Evolutionary conservation across 2,329 filamentous ascomycete genomes (phyloP), one percentile per base, ranked within the genome.

Genomic region (Dryadomyces quercus-mongolicae): DNA sequence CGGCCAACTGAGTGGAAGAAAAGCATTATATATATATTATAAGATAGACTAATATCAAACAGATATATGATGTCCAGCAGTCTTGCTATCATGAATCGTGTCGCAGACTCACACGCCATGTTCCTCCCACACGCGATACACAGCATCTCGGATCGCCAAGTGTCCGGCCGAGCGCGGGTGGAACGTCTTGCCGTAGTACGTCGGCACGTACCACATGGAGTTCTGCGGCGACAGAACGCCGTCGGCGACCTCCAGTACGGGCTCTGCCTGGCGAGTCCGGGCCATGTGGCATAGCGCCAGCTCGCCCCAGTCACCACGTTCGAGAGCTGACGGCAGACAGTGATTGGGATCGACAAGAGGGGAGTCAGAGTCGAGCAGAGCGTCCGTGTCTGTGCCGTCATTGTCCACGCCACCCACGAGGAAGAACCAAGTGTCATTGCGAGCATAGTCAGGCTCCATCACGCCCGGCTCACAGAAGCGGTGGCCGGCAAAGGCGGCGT

Each of bases 1-100:
- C 79, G 20, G 79, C 80, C 18, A 82, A 76, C 60, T 82, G 58
- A 67, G 36, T n/a, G n/a, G n/a, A n/a, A n/a, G n/a, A n/a, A n/a
- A n/a, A n/a, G n/a, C n/a, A n/a, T n/a, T n/a, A n/a, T n/a, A n/a
- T n/a, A n/a, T n/a, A n/a, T n/a, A n/a, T 31, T 31, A 8, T 31
- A 31, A 31, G 25, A 31, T 31, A 31, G 25, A 31, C 25, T 31
- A 31, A 31, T 31, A 4, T 31, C 4, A 8, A 31, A 4, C 25
- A 31, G 25, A 31, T 4, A 31, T 31, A 31, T 8, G 8, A 31
- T 31, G 25, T 31, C 4, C n/a, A n/a, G n/a, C n/a, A n/a, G n/a
- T n/a, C n/a, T n/a, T n/a, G n/a, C n/a, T 31, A 31, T 5, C 8
- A 8, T 31, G 25, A 31, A 31, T 8, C 25, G 8, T 31, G 21